Percentiles rank a stretch among this genome's conserved stretches.
phyloP scores from a whole-genome alignment of 345 rosid species.

The Euphorbia lathyris region DNA sequence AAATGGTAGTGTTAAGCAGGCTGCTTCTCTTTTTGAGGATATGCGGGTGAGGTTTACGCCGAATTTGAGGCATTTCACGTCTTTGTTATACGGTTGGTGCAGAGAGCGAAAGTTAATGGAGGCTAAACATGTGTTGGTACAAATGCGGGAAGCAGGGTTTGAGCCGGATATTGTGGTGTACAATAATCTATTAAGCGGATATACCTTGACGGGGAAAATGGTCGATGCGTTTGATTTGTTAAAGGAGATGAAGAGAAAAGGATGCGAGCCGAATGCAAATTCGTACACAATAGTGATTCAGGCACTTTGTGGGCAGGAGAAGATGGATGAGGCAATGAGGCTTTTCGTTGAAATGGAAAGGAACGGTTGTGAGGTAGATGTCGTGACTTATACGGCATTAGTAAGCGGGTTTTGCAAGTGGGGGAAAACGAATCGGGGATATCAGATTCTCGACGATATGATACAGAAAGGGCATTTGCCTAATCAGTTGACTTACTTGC shows the following conservation, averaged over 20 bases:
- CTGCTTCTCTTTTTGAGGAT: slow-evolving; percentile 76
- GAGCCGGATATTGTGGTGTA: slow-evolving; percentile 79
- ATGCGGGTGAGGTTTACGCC: slow-evolving; percentile 57
- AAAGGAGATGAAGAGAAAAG: slow-evolving; percentile 72
- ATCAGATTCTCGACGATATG: slow-evolving; percentile 61
- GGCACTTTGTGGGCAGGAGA: slow-evolving; percentile 61
- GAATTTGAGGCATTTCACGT: slow-evolving; percentile 56
- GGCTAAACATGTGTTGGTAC: slow-evolving; percentile 77
- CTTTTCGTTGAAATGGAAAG: slow-evolving; percentile 76
- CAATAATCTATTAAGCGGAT: slow-evolving; percentile 69
- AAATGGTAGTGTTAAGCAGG: slow-evolving; percentile 76
- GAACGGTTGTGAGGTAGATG: slow-evolving; percentile 65
- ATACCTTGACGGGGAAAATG: slow-evolving; percentile 60
- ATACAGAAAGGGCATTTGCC: slow-evolving; percentile 52
- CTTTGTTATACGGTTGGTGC: slow-evolving; percentile 90
- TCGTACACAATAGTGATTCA: slow-evolving; percentile 77
- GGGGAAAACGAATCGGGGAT: slow-evolving; percentile 59
- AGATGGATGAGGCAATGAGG: slow-evolving; percentile 70
- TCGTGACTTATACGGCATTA: slow-evolving; percentile 64
- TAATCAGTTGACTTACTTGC: slow-evolving; percentile 56
- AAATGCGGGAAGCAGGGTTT: slow-evolving; percentile 80
- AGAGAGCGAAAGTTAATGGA: slow-evolving; percentile 82
- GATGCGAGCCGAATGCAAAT: slow-evolving; percentile 55
- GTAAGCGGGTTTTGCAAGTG: slow-evolving; percentile 81
- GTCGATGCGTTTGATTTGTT: slow-evolving; percentile 69